Base-by-base conservation (phyloP, 768 basidiomycete genomes). In the Candolleomyces efflorescens region DNA sequence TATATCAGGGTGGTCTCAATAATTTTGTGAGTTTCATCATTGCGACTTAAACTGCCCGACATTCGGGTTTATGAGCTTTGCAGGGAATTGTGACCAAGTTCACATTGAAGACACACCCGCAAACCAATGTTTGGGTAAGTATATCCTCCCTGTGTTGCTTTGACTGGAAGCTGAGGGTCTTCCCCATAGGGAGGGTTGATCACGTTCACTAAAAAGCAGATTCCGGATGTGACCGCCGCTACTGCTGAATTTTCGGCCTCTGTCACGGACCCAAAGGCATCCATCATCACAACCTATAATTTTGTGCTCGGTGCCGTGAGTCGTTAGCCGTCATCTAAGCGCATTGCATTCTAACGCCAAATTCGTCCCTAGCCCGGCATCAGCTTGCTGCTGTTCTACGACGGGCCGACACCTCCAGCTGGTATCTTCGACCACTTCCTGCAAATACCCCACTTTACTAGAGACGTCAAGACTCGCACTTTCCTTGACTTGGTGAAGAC, bases 71-170 rank as follows among this genome's bases (percentile, higher is more conserved):
- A 36, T 3, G n/a, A 10, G 22, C 60, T 57, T 24, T 10, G 20
- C 43, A 77, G 77, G 86, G 86, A 0, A 80, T 87, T 37, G 82
- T 87, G 3, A 87, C 85, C 0, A 75, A 68, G 39, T 81, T 87
- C 62, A 82, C 78, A 0, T 54, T 87, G 20, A 78, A 78, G 60
- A 74, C 82, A 0, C 75, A 75, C 63, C 79, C 85, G 6, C 84
- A 86, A 68, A 69, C 70, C 0, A 66, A 78, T 67, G 80, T 87
- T 57, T 87, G 84, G 85, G 85, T 86, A 69, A 26, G 76, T 53
- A 13, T 27, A n/a, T n/a, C n/a, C n/a, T n/a, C n/a, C n/a, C 18
- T 24, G 27, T 17, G 46, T 56, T 22, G 4, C 38, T 22, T 12
- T 13, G 12, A 13, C n/a, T 47, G 24, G 17, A 20, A 12, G 6